Evolutionary conservation across 2,329 filamentous ascomycete species (phyloP).

Genomic region (Paecilomyces fulvus): DNA sequence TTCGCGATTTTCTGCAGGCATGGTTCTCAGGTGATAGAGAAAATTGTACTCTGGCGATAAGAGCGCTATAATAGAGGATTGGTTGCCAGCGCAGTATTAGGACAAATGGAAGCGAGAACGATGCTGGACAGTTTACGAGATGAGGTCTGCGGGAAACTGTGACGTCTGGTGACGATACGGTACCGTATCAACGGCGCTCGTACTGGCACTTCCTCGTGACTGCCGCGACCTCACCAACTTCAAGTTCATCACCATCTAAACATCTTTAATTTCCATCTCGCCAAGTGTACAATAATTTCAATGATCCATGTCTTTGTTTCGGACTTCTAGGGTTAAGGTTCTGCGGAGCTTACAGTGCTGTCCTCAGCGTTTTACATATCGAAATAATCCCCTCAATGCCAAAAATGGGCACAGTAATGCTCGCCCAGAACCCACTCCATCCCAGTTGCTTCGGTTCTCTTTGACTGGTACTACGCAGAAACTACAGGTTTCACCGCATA

Average conservation of each 20-base stretch:
- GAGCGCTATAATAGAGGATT: not conserved
- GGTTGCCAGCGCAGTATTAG: not conserved
- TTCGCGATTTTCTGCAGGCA: not conserved
- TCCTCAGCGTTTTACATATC: slow-evolving; percentile 1
- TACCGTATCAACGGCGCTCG: not conserved
- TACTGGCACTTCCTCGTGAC: not conserved
- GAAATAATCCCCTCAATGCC: slow-evolving; percentile 1
- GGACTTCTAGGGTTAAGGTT: not conserved
- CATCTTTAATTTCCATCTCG: not conserved
- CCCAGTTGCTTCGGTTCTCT: slow-evolving; percentile 25
- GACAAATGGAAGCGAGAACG: not conserved
- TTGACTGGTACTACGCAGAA: slow-evolving; percentile 16
- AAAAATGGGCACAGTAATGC: not conserved
- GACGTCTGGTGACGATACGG: not conserved
- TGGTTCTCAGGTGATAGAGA: not conserved
- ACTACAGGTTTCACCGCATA: slow-evolving; percentile 1
- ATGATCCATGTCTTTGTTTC: not conserved
- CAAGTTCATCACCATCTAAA: not conserved
- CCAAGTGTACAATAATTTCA: not conserved
- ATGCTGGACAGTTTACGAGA: not conserved
- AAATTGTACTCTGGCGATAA: not conserved
- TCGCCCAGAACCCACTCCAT: slow-evolving; percentile 13
- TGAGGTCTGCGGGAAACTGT: not conserved
- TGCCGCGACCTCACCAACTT: not conserved
- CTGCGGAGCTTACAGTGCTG: not conserved